A percentile compares a stretch with the other conserved stretches of the same genome.
Conservation (phyloP, 2,329 filamentous ascomycete genomes). For the Aspergillus vadensis region DNA sequence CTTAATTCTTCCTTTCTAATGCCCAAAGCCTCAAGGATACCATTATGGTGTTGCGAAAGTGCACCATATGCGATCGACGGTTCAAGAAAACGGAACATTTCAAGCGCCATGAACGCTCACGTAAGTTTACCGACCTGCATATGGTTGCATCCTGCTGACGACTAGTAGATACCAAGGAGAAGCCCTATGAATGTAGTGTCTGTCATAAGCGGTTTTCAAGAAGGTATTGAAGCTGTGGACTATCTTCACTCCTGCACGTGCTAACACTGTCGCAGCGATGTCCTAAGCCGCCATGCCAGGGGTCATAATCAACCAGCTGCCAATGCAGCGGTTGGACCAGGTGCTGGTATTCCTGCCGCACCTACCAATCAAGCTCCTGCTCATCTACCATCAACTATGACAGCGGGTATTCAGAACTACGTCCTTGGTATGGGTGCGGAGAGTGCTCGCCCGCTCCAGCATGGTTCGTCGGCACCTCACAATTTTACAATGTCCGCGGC, state of each 20-base stretch:
- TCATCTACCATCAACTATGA: constrained; percentile 28
- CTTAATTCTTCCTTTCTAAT: background rate
- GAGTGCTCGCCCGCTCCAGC: constrained; percentile 20
- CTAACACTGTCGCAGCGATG: constrained; percentile 41
- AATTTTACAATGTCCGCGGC: constrained; percentile 33
- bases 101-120: constrained; percentile 58
- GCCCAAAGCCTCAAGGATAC: constrained; percentile 13
- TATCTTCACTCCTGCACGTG: constrained; percentile 2
- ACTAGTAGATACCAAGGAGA: constrained; percentile 54
- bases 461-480: constrained; percentile 23
- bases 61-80: constrained; percentile 54
- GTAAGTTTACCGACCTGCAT: constrained; percentile 40
- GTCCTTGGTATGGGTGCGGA: constrained; percentile 19
- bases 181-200: constrained; percentile 56
- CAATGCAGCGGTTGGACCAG: constrained; percentile 18
- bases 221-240: constrained; percentile 42
- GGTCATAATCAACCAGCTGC: constrained; percentile 43
- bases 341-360: constrained; percentile 32
- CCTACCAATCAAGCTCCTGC: constrained; percentile 26
- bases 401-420: constrained; percentile 20
- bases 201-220: constrained; percentile 58
- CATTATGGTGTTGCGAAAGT: constrained; percentile 48
- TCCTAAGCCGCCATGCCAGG: constrained; percentile 55
- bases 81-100: constrained; percentile 60
- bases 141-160: background rate